Evolutionary conservation across 2,329 filamentous ascomycete genomes (phyloP), one percentile per base, ranked within the genome.

Genomic region (Periconia macrospinosa): DNA sequence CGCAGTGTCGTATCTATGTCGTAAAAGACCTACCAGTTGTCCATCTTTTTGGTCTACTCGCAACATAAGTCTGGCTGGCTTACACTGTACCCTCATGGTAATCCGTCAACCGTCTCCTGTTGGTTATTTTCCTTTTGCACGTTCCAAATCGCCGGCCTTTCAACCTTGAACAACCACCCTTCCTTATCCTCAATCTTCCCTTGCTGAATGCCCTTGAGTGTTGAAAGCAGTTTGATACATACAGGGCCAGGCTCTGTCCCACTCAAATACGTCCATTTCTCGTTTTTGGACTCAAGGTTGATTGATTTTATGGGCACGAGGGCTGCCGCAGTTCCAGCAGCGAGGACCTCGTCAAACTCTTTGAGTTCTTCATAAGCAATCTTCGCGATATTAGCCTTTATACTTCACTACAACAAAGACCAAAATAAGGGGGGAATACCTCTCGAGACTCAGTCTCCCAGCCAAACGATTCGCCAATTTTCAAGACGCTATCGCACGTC

Each of bases 251-350:
- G 86, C 53, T 92, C 88, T 49, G 83, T 78, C 17, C 78, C 81
- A 10, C 76, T 76, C 44, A 79, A 72, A 63, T 84, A 88, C 8
- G 71, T 70, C 66, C 86, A 84, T 50, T 79, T 83, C 55, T 86
- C 81, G 41, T 75, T 73, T 41, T 75, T 79, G 15, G 81, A 84
- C 47, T 76, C 83, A 66, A 92, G 86, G 2, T 90, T 94, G 72
- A 97, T 96, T 62, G 90, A 94, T 57, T 89, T 89, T 74, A 97
- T 94, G 1, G 93, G 93, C 2, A 97, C 92, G 50, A 99, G 81
- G 0, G 91, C 90, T 0, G 92, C 93, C 0, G 93, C 93, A 0
- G 93, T 97, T 1, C 93, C 93, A 2, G 92, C 92, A 3, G 93
- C 94, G 76, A 97, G 86, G 49, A 99, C 87, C 75, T 97, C 93